phyloP scores from a whole-genome alignment of 352 stramenopile species.

The Phytophthora colocasiae region DNA sequence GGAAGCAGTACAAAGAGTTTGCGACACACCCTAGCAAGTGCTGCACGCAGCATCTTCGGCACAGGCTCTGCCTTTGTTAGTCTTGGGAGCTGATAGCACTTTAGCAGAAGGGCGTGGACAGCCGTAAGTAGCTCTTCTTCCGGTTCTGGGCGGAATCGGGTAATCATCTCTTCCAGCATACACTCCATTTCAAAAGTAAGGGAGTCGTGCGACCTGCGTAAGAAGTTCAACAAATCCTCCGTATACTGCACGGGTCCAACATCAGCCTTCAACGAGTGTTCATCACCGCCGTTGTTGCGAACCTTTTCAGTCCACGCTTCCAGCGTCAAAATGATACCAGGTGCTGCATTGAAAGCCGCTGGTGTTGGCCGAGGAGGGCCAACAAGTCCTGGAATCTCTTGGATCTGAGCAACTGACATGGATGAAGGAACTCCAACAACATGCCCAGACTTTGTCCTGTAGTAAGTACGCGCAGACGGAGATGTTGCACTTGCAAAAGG shows the following conservation, averaged over 20 bases:
- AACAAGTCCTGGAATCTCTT: constrained; percentile 80
- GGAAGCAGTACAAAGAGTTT: constrained; percentile 91
- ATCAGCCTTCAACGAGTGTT: constrained; percentile 60
- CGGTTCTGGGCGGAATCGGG: constrained; percentile 96
- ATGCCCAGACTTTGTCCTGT: constrained; percentile 81
- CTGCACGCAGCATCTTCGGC: constrained; percentile 90
- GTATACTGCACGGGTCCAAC: constrained; percentile 90
- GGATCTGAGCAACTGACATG: constrained; percentile 64
- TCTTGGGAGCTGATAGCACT: constrained; percentile 90
- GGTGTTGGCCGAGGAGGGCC: constrained; percentile 66
- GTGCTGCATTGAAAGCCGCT: constrained; percentile 71
- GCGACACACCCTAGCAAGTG: constrained; percentile 91
- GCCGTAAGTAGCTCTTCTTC: constrained; percentile 98
- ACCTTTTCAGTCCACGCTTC: constrained; percentile 79
- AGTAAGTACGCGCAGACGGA: constrained; percentile 58
- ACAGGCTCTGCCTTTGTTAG: constrained; percentile 82
- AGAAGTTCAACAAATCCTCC: constrained; percentile 95
- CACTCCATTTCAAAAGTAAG: constrained; percentile 96
- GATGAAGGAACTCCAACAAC: constrained; percentile 75
- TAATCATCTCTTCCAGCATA: constrained; percentile 99
- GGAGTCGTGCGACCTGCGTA: constrained; percentile 91
- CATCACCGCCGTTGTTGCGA: constrained; percentile 36
- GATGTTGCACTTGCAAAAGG: constrained; percentile 34
- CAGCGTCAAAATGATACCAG: constrained; percentile 69
- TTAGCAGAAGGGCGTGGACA: constrained; percentile 96